Evolutionary conservation across 805 yeast species (phyloP), one percentile per base, ranked within the genome.

Genomic region (Starmerella sirachaensis): DNA sequence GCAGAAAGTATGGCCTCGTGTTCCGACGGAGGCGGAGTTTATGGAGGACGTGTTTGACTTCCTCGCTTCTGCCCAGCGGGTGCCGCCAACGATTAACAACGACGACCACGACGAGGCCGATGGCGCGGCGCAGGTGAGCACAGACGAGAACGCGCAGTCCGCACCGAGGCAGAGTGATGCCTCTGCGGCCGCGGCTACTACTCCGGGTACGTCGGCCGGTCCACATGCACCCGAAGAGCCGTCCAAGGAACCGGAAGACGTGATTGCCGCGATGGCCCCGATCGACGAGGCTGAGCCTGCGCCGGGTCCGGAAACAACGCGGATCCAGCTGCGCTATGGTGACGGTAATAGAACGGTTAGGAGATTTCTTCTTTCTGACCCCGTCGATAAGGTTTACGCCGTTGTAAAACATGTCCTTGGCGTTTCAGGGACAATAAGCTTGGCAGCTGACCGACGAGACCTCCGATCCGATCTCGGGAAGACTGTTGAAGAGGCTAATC

Each of bases 281-380:
- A 48, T 53, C 2, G 68, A 66, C 29, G 72, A 74, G 40, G 62
- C 63, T 0, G 95, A 85, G 51, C 93, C 94, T 1, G 57, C 69
- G 1, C 54, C 63, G 3, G 76, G 69, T 9, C 69, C 72, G 0
- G 59, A 65, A 6, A 65, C 75, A 0, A 61, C 66, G 6, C 82
- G 95, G 0, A 70, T 91, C 18, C 97, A 91, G 59, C 69, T 91
- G n/a, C 67, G 95, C 42, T 70, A 82, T 20, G 91, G 86, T 13
- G 83, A 78, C 51, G 96, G 97, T n/a, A 69, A 75, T 32, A 66
- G 96, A 41, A 61, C 78, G 10, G 78, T 88, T 9, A 77, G 83
- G 42, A 70, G 82, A 41, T 80, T 88, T 49, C 59, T 60, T 7
- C 51, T 69, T 9, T 56, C 61, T 3, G 93, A 81, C 46, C 62